Conservation (phyloP, 176 grass and related monocot species). For the Saccharum spontaneum region DNA sequence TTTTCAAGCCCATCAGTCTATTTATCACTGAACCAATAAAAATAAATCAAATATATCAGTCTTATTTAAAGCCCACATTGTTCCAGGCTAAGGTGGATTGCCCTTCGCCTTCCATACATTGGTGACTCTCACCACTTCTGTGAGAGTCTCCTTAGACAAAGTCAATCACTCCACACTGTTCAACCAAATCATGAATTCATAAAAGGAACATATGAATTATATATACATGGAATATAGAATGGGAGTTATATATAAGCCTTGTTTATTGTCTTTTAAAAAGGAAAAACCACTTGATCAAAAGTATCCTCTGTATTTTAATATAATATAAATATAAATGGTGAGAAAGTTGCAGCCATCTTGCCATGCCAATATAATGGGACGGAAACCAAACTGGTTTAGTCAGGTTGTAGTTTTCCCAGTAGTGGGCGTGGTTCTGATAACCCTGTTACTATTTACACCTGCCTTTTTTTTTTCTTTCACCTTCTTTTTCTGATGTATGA, state of each 20-base stretch:
- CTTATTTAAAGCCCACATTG: background rate
- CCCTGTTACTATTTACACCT: background rate
- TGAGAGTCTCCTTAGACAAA: background rate
- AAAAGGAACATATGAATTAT: background rate
- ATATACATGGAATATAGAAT: background rate
- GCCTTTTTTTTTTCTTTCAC: background rate
- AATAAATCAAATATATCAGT: background rate
- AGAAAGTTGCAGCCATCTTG: conserved; percentile 3
- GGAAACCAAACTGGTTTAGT: background rate
- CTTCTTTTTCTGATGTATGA: conserved; percentile 26
- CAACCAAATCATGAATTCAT: conserved; percentile 3
- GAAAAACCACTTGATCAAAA: background rate
- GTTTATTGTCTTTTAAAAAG: background rate
- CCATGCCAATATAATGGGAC: background rate
- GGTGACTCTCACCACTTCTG: background rate
- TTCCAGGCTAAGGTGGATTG: background rate
- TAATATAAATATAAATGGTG: background rate
- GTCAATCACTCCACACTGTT: no score
- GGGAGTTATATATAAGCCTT: background rate
- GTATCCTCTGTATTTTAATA: no score
- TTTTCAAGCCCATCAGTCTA: background rate
- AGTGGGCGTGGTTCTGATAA: background rate
- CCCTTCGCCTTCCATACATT: background rate
- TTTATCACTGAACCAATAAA: background rate
- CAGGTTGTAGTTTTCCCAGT: background rate